Evolutionary conservation across 2,329 filamentous ascomycete species (phyloP), one percentile per base, ranked within the genome.

Genomic region (Arthroderma uncinatum): DNA sequence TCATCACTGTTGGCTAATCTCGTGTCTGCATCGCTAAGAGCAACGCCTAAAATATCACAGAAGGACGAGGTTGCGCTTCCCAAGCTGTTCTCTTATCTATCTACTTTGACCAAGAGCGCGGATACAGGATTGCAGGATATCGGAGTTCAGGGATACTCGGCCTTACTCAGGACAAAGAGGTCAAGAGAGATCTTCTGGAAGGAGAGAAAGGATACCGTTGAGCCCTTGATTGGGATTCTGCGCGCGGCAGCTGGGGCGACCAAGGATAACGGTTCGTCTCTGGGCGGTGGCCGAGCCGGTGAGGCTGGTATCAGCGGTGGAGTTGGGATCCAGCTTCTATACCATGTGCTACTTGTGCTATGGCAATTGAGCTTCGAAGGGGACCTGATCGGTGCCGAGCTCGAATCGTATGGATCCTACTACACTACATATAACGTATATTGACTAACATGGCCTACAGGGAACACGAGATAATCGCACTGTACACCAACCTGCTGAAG

Each of bases 341-440:
- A 98, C 70, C 89, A 96, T 67, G 87, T 96, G 14, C 80, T 98
- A 21, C 79, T 98, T 54, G 91, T 95, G 10, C 76, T 98, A 58
- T 98, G 93, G 93, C 91, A 97, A 76, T 78, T 98, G 64, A 95
- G 90, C 68, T 98, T 98, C 64, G 93, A 97, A 10, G 82, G 79
- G 30, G 72, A 76, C 58, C 70, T 82, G 10, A 78, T 86, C 53
- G 89, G 89, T 10, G 84, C 86, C 59, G 90, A 92, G 42, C 78
- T 98, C 58, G 88, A 97, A 72, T 84, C 90, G 88, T 93, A 79
- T 66, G 85, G 21, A 23, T 21, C 21, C 42, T 14, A 14, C 16
- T 42, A 34, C 9, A n/a, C 25, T 44, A 28, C 37, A 14, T 61
- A 65, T 67, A 69, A 25, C 19, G 33, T 39, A n/a, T 50, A 54